A percentile compares a stretch with the other conserved stretches of the same genome.
These are phyloP conservation scores for Mycogone perniciosa DNA, from an alignment of 2,329 filamentous ascomycete genomes.

Conservation along the genomic window DNA sequence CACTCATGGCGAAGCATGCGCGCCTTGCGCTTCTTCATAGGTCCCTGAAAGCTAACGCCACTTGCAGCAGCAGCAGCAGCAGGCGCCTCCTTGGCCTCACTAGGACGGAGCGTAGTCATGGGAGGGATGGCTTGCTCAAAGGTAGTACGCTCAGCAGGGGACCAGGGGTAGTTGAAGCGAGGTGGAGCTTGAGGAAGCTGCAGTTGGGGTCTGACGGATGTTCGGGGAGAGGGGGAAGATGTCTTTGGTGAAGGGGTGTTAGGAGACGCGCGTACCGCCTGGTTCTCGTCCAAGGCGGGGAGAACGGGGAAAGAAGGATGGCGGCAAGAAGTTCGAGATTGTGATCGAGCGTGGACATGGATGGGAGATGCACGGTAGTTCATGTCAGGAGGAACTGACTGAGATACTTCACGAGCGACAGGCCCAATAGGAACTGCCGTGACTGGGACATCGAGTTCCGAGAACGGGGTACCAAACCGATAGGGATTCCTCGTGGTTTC, in stretches of 20 bases:
- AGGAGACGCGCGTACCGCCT: conserved; percentile 34
- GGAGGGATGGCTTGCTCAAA: conserved; percentile 42
- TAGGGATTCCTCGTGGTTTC: conserved; percentile 56
- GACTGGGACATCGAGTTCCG: conserved; percentile 82
- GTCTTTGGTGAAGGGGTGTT: conserved; percentile 28
- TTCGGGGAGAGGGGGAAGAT: conserved; percentile 32
- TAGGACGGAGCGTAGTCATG: conserved; percentile 20
- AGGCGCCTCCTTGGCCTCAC: conserved; percentile 21
- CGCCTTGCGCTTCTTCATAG: conserved; percentile 91
- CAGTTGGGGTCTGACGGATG: conserved; percentile 27
- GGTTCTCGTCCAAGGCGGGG: conserved; percentile 63
- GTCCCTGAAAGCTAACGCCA: conserved; percentile 68
- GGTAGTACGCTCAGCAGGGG: conserved; percentile 38
- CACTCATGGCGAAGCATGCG: conserved; percentile 87
- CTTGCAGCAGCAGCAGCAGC: conserved; percentile 33
- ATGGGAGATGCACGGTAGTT: conserved; percentile 53
- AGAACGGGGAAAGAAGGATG: conserved; percentile 64
- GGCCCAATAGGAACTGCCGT: conserved; percentile 66
- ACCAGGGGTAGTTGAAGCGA: conserved; percentile 51
- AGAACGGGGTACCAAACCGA: conserved; percentile 79
- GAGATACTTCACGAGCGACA: conserved; percentile 70
- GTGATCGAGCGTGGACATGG: conserved; percentile 35
- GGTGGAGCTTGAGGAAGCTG: conserved; percentile 46
- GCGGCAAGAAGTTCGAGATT: conserved; percentile 51
- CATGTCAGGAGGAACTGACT: conserved; percentile 94